Base-by-base conservation (phyloP, 805 yeast species). In the Metschnikowia shivogae region DNA sequence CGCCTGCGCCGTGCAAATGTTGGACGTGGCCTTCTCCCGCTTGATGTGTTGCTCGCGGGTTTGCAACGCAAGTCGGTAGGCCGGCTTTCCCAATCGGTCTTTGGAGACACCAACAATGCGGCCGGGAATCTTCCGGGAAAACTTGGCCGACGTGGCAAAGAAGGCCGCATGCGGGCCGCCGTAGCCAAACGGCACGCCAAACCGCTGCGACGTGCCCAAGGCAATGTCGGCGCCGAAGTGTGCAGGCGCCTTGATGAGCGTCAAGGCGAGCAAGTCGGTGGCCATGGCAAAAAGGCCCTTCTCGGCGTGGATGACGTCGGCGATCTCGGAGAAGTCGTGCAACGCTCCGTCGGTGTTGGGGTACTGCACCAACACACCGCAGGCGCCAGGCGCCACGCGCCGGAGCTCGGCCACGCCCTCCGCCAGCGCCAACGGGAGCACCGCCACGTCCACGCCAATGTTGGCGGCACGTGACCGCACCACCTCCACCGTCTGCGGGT, bases 101-200 rank as follows among this genome's bases (percentile, higher is more conserved):
- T 87, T 88, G 33, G 96, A 82, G 34, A 87, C 81, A 61, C 99
- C 99, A 44, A 93, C 90, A 45, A 93, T 78, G 70, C 99, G 80
- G 36, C 99, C 99, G 2, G 99, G 99, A 64, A 93, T 89, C 67
- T 90, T 93, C 62, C 99, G 81, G 61, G 88, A 87, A 56, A 85
- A 75, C 45, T 81, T 76, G 48, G 82, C 80, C n/a, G 80, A 76
- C 34, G 92, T 95, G 7, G 98, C 88, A 57, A 93, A 90, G 69
- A 88, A 93, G 0, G 96, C 99, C 38, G 99, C 98, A 65, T 93
- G 99, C 3, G 99, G 99, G 17, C 99, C 99, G 60, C 99, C 99
- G 62, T 82, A 93, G 6, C 98, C 99, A 72, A 92, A 79, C 44
- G 99, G 98, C 33, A 92, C 97, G 59, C 99, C 99, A 57, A 93